Evolutionary conservation across 1,139 yeast species (phyloP), one percentile per base, ranked within the genome.

Genomic region (Blastobotrys niveus): DNA sequence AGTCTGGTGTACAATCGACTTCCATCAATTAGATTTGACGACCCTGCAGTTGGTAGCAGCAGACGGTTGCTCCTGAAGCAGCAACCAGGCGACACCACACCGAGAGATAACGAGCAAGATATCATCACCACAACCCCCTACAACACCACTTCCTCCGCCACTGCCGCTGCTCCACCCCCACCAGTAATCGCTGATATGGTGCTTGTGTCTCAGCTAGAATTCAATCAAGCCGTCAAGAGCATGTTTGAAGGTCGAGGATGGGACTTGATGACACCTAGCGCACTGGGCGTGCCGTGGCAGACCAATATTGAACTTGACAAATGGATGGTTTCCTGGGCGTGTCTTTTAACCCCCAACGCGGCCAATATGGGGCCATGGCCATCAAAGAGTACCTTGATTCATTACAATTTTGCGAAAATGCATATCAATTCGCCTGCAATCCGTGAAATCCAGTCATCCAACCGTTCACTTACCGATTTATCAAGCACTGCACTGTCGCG

Each of bases 251-350:
- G 81, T 1, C 70, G 76, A 47, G 83, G 82, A 0, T 79, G 82
- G 83, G 80, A 74, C 39, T 60, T 80, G 24, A 59, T 81, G 36
- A 68, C 76, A 0, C 87, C 87, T 0, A 66, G 79, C 0, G 65
- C 77, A 0, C 75, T 80, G 56, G 88, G 87, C 0, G 70, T 81
- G 7, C 87, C 87, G 0, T 80, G 83, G 51, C 77, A 76, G 52
- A 73, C 80, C 17, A 81, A 81, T 59, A 64, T 81, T 49, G 85
- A 80, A 48, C 63, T 81, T 36, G 87, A 81, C 55, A 79, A 76
- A 59, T 81, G 88, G 88, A 81, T 81, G 87, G 86, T 81, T 7
- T 80, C 82, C 12, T 81, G 88, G 88, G 79, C 88, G 0, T 85
- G 82, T 8, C 61, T 80, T 26, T 63, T 81, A 15, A 77, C 84